Base-by-base conservation (phyloP, 768 basidiomycete species). In the Kwoniella bestiolae region DNA sequence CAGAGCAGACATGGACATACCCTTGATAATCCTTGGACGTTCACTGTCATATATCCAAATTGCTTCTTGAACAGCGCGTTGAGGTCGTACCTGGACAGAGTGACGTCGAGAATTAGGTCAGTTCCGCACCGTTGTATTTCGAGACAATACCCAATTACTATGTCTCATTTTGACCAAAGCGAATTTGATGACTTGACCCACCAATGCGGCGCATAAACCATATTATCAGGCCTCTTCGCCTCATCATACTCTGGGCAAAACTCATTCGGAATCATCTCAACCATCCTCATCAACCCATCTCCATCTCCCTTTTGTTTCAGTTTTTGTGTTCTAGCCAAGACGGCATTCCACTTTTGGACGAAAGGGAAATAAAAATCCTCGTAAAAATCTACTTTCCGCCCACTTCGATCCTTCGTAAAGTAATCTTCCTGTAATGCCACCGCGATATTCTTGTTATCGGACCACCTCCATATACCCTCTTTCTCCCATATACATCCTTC, bases 401-500 rank as follows among this genome's bases (percentile, higher is more conserved):
- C 85, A 86, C 87, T 61, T 84, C 83, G 5, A 86, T 92, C 83
- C 60, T 86, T 86, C 12, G 83, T 79, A 73, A 99, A 99, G 77
- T 96, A 98, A 68, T 85, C 90, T 76, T 92, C 91, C 52, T 90
- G 85, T 59, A 98, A 80, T 3, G 91, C 87, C 1, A 94, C 88
- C 0, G 88, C 88, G 66, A 86, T 84, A 14, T 87, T 80, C 71
- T 87, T 89, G 29, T 82, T 82, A 5, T 79, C 81, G 73, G 92
- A 90, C 89, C 90, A 97, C 0, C 88, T 87, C 95, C 96, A 99
- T 3, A 98, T 91, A 18, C 91, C 91, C 69, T 98, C 93, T 83
- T 89, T 86, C 73, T 91, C 89, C 94, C 94, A 95, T 3, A 94
- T 70, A 75, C 94, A 96, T 79, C 14, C 89, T 87, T 67, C 78